Evolutionary conservation across 2,329 filamentous ascomycete species (phyloP), one percentile per base, ranked within the genome.

Genomic region (Talaromyces sp.): DNA sequence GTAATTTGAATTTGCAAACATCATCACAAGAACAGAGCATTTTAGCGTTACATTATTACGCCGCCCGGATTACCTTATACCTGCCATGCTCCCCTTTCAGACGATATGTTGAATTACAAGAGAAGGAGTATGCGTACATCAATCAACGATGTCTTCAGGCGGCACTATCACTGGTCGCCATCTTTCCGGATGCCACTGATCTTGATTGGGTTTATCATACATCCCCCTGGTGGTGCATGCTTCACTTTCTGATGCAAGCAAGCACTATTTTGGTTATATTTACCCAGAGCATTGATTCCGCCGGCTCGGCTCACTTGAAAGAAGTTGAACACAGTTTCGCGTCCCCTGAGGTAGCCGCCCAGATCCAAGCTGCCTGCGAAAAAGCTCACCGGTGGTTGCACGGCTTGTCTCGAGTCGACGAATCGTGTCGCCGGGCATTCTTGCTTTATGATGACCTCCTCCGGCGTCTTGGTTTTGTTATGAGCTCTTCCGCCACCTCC

Each of bases 241-340:
- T 82, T 0, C 79, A 81, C 66, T 78, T 73, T 66, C 66, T 81
- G 2, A 79, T 81, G 71, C 80, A 81, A 66, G 76, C 79, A 1
- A 77, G 74, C 0, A 78, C 75, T 0, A 75, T 80, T 8, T 69
- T 81, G 14, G 72, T 81, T 16, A 73, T 81, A 14, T 63, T 56
- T 39, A 47, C 8, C 27, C 37, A 63, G 24, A 27, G 3, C 75
- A 75, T n/a, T 66, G 81, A 1, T 72, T 73, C 9, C 72, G 69
- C 59, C 67, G 69, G 39, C 24, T 68, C 68, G 27, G 67, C 70
- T 37, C 71, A 72, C 47, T 67, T 73, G 41, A 22, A 31, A 39
- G 56, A 33, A 11, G 14, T 16, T 41, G 60, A 60, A 52, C 9
- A 27, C 19, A 31, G 33, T 33, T 33, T 45, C n/a, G 6, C 62